phyloP scores from a whole-genome alignment of 2,329 filamentous ascomycete species.

The Ceratocystis huliohia region DNA sequence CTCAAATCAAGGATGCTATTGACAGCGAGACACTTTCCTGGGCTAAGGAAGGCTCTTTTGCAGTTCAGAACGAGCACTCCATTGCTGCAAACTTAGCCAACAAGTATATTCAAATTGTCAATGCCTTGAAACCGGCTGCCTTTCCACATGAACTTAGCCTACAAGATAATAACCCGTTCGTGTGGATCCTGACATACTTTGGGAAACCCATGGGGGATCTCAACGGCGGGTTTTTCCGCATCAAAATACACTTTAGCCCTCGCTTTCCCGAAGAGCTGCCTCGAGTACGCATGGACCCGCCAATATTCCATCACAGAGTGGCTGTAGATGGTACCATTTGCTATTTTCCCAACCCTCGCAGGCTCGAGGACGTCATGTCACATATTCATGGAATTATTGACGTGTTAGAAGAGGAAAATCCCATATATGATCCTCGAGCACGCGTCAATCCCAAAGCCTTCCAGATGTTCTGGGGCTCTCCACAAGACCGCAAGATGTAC shows the following conservation, averaged over 20 bases:
- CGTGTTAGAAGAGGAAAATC: conserved; percentile 73
- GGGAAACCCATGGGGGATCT: conserved; percentile 86
- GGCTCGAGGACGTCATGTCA: conserved; percentile 61
- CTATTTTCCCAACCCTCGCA: conserved; percentile 53
- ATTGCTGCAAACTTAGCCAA: conserved; percentile 72
- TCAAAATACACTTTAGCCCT: conserved; percentile 68
- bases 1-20: conserved; percentile 54
- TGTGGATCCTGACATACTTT: conserved; percentile 82
- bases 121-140: conserved; percentile 58
- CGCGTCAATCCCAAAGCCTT: conserved; percentile 77
- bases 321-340: conserved; percentile 69
- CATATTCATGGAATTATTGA: conserved; percentile 77
- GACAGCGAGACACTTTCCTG: conserved; percentile 60
- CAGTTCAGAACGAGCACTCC: conserved; percentile 53
- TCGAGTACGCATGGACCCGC: conserved; percentile 65
- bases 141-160: conserved; percentile 64
- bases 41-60: conserved; percentile 53
- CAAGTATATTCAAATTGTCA: conserved; percentile 71
- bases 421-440: conserved; percentile 80
- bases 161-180: conserved; percentile 71
- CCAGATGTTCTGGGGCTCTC: conserved; percentile 70
- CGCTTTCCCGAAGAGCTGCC: conserved; percentile 82
- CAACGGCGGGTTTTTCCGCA: conserved; percentile 77
- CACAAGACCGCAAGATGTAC: conserved; percentile 70
- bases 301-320: conserved; percentile 79